A percentile compares a stretch with the other conserved stretches of the same genome.
phyloP scores from a whole-genome alignment of 78 protist species.

The Dictyostelium purpureum region DNA sequence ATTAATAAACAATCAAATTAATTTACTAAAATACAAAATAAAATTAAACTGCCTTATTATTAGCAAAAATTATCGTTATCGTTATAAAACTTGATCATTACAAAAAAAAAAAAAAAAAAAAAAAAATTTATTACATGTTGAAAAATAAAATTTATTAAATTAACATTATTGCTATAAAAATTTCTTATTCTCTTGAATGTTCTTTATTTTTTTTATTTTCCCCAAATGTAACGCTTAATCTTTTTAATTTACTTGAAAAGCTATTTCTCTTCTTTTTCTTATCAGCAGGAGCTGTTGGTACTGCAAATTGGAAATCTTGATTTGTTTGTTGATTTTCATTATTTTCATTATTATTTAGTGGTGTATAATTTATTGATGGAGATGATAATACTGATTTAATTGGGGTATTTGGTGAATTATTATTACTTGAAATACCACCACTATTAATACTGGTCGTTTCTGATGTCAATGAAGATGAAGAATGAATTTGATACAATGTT shows the following conservation, averaged over 20 bases:
- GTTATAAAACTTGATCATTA: no score
- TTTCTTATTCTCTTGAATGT: not conserved
- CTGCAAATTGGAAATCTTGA: not conserved
- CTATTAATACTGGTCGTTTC: not conserved
- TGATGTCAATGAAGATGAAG: not conserved
- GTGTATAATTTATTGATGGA: slow-evolving; percentile 2
- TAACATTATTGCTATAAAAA: no score
- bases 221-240: slow-evolving; percentile 22
- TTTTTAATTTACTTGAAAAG: slow-evolving; percentile 17
- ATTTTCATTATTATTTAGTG: not conserved
- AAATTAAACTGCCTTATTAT: no score
- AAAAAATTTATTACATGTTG: no score
- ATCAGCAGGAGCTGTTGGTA: slow-evolving; percentile 3
- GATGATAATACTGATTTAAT: slow-evolving; percentile 9
- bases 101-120: no score
- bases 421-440: not conserved
- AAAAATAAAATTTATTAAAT: no score
- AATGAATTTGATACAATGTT: not conserved
- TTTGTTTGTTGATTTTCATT: not conserved
- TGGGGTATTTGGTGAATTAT: not conserved
- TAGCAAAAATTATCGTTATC: no score
- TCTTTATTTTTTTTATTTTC: not conserved
- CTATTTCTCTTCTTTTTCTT: not conserved
- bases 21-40: no score
- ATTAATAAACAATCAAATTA: no score